Base-by-base conservation (phyloP, 2,329 filamentous ascomycete genomes). In the Pseudogymnoascus sp. region DNA sequence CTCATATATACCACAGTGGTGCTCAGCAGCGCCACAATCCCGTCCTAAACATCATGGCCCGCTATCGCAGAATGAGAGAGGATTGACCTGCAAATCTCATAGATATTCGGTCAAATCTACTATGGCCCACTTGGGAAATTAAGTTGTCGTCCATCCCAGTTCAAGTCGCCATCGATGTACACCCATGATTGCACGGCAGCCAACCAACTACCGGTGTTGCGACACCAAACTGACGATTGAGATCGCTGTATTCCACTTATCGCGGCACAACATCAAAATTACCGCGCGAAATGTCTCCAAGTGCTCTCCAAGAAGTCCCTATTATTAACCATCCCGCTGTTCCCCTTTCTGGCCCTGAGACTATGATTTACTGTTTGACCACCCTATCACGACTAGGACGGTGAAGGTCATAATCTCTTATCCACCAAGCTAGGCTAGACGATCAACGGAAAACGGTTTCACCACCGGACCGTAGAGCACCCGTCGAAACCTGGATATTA, bases 131-230 rank as follows among this genome's bases (percentile, higher is more conserved):
- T 51, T 54, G 37, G 39, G 42, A 31, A 39, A 60, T 63, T 39
- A 62, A 29, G 57, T 51, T 64, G 63, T 64, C 29, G 37, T 63
- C 64, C 64, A 59, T 60, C 54, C 59, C 34, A 57, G 61, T 26
- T 57, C 66, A 66, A 66, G 64, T 34, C 51, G 51, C 51, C 26
- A 57, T 57, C 5, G 29, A 31, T 34, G 29, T 34, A 34, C 29
- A 34, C 18, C 6, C n/a, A 54, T 54, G 51, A 34, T 34, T 57
- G 29, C 26, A 34, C 29, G 29, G 51, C 51, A 57, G 16, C 51
- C 51, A 57, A 57, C 51, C 51, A 57, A 57, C n/a, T 57, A 11
- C 51, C 51, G 51, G n/a, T 34, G 47, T 34, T 57, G 51, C 26
- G 11, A 57, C 8, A 18, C 2, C 23, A 18, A 21, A 18, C 29